Percentiles rank a stretch among this genome's conserved stretches.
Conservation (phyloP, 2,329 filamentous ascomycete genomes). For the Neodidymelliopsis sp. region DNA sequence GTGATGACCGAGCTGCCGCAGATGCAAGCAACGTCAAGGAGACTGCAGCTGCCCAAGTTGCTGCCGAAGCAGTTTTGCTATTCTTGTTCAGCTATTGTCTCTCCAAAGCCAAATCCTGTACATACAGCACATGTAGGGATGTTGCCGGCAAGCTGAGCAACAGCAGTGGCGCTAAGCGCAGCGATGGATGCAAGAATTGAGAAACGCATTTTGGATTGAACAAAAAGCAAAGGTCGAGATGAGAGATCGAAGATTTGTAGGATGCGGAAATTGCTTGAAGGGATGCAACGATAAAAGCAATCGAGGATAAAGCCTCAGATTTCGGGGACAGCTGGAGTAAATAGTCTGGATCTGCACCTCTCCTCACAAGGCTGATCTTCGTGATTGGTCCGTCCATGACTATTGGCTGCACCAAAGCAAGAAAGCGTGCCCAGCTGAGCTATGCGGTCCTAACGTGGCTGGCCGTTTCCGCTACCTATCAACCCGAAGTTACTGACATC, state of each 20-base stretch:
- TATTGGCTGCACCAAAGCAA: conserved; percentile 11
- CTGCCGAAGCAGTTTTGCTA: conserved; percentile 49
- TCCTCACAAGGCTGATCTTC: not conserved
- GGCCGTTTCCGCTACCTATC: conserved; percentile 4
- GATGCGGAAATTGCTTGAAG: not conserved
- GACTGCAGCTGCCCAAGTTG: conserved; percentile 49
- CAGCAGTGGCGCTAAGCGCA: conserved; percentile 32
- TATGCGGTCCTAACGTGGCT: conserved; percentile 7
- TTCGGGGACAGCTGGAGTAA: conserved; percentile 11
- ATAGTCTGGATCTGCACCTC: conserved; percentile 6
- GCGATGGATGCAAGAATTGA: conserved; percentile 33
- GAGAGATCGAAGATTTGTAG: not conserved
- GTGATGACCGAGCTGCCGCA: conserved; percentile 50
- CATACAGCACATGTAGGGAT: conserved; percentile 41
- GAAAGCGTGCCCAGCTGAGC: conserved; percentile 1
- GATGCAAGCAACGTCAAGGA: conserved; percentile 54
- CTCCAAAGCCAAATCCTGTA: not conserved
- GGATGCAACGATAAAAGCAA: not conserved
- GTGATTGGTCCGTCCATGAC: conserved; percentile 2
- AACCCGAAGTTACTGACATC: conserved; percentile 4
- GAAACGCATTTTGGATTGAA: conserved; percentile 32
- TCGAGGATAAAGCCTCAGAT: not conserved
- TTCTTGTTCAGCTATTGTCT: not conserved
- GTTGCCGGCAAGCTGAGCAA: conserved; percentile 36
- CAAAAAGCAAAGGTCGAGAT: too few relatives aligned